Base-by-base conservation (phyloP, 169 alveolate genomes). In the Plasmodium blacklocki region DNA sequence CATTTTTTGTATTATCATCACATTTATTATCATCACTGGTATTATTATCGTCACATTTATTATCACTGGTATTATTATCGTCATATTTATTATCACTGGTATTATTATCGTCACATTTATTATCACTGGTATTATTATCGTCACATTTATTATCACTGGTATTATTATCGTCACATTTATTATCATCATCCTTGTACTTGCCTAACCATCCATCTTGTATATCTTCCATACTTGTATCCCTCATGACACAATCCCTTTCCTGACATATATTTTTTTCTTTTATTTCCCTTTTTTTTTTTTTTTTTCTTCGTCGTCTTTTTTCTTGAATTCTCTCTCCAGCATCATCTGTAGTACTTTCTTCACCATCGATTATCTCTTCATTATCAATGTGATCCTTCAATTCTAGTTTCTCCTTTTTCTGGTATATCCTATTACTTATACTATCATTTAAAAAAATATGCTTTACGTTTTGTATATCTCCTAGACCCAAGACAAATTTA, bases 401-500 rank as follows among this genome's bases (percentile, higher is more conserved):
- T 49, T 71, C 54, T 18, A n/a, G 7, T 56, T 56, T 9, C 23
- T 15, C 3, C 14, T 56, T 14, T 52, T 52, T 52, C 0, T 56
- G 12, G 6, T 58, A 12, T 18, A 58, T n/a, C 3, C 15, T 12
- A 2, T 19, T 18, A n/a, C 21, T 0, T 18, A 18, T 9, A 56
- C 23, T 15, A 12, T 21, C 19, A 45, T 15, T 21, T 50, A 80
- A 50, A 29, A 80, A 80, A 1, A 68, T 56, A 18, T 60, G 43
- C 3, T 68, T 26, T 15, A 80, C 54, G 11, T 43, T 49, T 29
- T 21, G 47, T 6, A 80, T 80, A 18, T 80, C 90, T 4, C 90
- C 90, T 80, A 80, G 67, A 21, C 90, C 90, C 11, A 80, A 60
- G 9, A 80, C 90, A 60, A 80, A 80, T 23, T 68, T 80, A 2